phyloP scores from a whole-genome alignment of 345 rosid species.

The Ceriops zippeliana region DNA sequence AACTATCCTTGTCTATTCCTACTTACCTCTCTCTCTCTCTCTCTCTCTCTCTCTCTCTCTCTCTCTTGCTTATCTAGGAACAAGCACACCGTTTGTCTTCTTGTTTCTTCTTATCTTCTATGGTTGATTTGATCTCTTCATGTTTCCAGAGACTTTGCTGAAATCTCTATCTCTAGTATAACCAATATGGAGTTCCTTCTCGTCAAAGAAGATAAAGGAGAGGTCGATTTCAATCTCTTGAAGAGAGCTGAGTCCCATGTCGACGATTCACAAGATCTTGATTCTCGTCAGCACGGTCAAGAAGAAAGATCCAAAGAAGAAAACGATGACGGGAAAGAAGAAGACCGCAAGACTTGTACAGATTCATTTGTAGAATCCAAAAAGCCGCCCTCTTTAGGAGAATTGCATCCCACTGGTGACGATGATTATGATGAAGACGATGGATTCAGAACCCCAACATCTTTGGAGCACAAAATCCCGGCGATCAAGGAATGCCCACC shows the following conservation, averaged over 20 bases:
- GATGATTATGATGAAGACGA: slow-evolving; percentile 7
- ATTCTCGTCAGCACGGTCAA: not conserved
- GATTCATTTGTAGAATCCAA: not conserved
- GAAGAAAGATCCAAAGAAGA: not conserved
- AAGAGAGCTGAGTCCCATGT: not conserved
- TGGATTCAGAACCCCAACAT: slow-evolving; percentile 29
- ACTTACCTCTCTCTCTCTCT: not conserved
- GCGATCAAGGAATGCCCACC: slow-evolving; percentile 22
- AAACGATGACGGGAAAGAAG: not conserved
- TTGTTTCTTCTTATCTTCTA: not conserved
- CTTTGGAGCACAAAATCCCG: slow-evolving; percentile 22
- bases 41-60: no score
- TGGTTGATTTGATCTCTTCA: not conserved
- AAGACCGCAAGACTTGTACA: not conserved
- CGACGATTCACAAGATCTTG: not conserved
- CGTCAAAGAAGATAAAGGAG: slow-evolving; percentile 24
- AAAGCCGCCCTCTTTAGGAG: not conserved
- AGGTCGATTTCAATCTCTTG: slow-evolving; percentile 15
- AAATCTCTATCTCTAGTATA: slow-evolving; percentile 11
- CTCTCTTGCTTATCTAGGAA: not conserved
- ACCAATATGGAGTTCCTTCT: slow-evolving; percentile 31
- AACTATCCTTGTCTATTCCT: not conserved
- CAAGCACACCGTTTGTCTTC: no score
- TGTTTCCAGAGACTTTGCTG: not conserved
- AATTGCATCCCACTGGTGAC: not conserved